Percentiles rank a stretch among this genome's conserved stretches.
phyloP scores from a whole-genome alignment of 108 stramenopile species.

The Asterionellopsis glacialis region DNA sequence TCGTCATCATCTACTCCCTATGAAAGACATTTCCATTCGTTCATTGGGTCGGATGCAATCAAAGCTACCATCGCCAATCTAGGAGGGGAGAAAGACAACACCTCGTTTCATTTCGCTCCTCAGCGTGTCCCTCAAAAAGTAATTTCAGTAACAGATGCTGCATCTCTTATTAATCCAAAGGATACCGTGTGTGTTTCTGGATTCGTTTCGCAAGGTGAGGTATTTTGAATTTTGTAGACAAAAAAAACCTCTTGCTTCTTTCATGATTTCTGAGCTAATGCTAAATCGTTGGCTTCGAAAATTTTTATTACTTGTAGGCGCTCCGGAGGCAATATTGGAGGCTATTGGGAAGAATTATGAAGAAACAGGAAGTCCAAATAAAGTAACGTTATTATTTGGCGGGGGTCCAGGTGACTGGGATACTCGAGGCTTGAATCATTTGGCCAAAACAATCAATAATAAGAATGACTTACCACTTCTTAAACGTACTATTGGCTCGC shows the following conservation, averaged over 20 bases:
- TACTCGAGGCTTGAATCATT: conserved; percentile 59
- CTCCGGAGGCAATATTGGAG: conserved; percentile 42
- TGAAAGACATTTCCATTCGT: too few relatives aligned
- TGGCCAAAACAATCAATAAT: conserved; percentile 32
- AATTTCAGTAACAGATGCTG: conserved; percentile 42
- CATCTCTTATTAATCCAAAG: conserved; percentile 34
- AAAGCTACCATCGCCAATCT: too few relatives aligned
- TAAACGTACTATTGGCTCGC: conserved; percentile 69
- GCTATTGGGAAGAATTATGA: conserved; percentile 56
- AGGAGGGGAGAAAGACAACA: too few relatives aligned
- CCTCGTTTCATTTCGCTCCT: conserved; percentile 5
- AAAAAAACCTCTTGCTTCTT: too few relatives aligned
- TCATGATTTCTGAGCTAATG: conserved; percentile 26
- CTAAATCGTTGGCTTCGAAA: background rate
- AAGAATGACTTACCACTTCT: conserved; percentile 29
- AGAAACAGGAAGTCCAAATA: conserved; percentile 20
- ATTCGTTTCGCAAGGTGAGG: conserved; percentile 61
- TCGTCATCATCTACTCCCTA: too few relatives aligned
- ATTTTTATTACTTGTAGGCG: background rate
- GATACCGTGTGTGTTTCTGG: conserved; percentile 62
- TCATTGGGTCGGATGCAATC: too few relatives aligned
- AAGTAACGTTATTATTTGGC: conserved; percentile 72
- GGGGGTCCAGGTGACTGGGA: conserved; percentile 72
- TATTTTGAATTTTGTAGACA: conserved; percentile 2
- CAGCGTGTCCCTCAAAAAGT: conserved; percentile 34